These are phyloP conservation scores for Sextonia rubra DNA, from an alignment of 164 flowering plant genomes.

Conservation along the genomic window DNA sequence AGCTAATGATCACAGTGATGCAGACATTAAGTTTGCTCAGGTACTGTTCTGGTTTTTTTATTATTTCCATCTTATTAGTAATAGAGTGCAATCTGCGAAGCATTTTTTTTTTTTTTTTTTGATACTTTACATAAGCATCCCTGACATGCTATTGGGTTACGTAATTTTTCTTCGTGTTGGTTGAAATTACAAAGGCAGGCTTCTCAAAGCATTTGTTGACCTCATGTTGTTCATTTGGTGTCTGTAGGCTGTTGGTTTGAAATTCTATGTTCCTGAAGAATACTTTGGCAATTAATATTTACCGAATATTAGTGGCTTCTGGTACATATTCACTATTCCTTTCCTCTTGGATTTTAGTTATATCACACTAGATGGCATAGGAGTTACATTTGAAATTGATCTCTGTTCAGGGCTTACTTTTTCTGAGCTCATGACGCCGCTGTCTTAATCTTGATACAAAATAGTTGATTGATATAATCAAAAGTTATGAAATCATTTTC, in stretches of 20 bases:
- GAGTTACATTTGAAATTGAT: background rate
- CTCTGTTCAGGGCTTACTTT: background rate
- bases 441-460: background rate
- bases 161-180: background rate
- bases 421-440: background rate
- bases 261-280: conserved; percentile 77
- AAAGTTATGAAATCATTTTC: background rate
- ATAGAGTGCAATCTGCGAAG: background rate
- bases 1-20: conserved; percentile 78
- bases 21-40: conserved; percentile 80
- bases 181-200: background rate
- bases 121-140: background rate
- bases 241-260: conserved; percentile 75
- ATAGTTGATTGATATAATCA: background rate
- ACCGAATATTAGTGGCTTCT: background rate
- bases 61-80: background rate
- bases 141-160: background rate
- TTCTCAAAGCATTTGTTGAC: conserved; percentile 1
- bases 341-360: background rate
- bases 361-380: background rate
- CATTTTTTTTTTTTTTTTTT: background rate
- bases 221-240: conserved; percentile 4
- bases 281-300: conserved; percentile 34
- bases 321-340: background rate
- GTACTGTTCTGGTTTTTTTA: conserved; percentile 14